These are phyloP conservation scores for Novymonas esmeraldas DNA, from an alignment of 208 protist species.

Conservation along the genomic window DNA sequence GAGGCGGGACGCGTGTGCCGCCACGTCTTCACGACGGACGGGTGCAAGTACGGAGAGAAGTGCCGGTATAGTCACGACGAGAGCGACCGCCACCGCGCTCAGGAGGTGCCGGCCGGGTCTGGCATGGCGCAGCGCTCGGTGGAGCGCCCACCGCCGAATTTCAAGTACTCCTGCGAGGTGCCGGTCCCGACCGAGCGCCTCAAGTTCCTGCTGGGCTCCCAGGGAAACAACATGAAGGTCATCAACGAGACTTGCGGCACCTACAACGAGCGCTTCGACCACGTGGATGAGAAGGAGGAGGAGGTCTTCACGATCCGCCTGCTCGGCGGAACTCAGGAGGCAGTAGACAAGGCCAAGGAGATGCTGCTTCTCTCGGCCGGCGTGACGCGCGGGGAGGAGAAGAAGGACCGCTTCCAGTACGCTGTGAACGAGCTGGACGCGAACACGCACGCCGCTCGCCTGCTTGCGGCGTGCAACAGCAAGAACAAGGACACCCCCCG, in stretches of 20 bases:
- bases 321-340: conserved; percentile 62
- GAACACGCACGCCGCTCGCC: conserved; percentile 66
- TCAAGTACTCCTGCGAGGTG: conserved; percentile 49
- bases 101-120: conserved; percentile 24
- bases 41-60: conserved; percentile 81
- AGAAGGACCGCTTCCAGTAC: conserved; percentile 83
- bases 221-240: conserved; percentile 52
- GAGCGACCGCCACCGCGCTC: conserved; percentile 33
- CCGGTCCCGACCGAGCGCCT: conserved; percentile 79
- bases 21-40: conserved; percentile 66
- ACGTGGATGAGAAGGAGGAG: conserved; percentile 52
- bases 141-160: conserved; percentile 32
- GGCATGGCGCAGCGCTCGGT: conserved; percentile 34
- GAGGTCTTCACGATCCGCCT: conserved; percentile 71
- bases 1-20: conserved; percentile 58
- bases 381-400: conserved; percentile 68
- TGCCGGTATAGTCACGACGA: conserved; percentile 85
- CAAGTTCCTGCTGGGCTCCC: conserved; percentile 72
- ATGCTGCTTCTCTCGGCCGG: conserved; percentile 59
- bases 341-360: conserved; percentile 63
- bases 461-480: conserved; percentile 81
- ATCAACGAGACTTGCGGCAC: conserved; percentile 79
- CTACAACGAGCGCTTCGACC: conserved; percentile 72
- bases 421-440: conserved; percentile 81
- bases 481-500: conserved; percentile 72